Conservation (phyloP, 257 asterid genomes). For the Plectranthus barbatus region DNA sequence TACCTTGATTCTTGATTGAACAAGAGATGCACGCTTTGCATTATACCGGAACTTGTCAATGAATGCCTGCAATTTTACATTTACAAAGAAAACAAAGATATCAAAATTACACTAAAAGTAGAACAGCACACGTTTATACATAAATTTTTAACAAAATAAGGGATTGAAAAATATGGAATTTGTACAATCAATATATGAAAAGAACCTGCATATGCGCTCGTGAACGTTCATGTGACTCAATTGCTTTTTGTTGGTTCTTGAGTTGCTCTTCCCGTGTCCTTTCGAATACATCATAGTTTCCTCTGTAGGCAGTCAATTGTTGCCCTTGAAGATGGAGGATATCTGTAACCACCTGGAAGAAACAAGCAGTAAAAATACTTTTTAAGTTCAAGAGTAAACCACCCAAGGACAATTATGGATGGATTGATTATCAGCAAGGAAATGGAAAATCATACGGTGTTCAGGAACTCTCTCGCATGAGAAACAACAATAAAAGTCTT, state of each 20-base stretch:
- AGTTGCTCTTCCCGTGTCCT: conserved; percentile 88
- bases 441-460: conserved; percentile 47
- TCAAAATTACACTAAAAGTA: conserved; percentile 5
- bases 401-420: background rate
- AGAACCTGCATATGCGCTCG: conserved; percentile 90
- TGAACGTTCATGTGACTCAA: conserved; percentile 85
- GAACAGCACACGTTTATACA: background rate
- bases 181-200: background rate
- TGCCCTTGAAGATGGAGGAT: conserved; percentile 87
- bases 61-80: conserved; percentile 53
- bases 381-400: background rate
- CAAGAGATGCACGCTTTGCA: conserved; percentile 98
- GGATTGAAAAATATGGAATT: background rate
- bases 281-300: conserved; percentile 86
- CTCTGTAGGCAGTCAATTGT: conserved; percentile 60
- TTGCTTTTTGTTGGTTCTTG: conserved; percentile 87
- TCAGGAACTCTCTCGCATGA: conserved; percentile 96
- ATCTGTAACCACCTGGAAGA: conserved; percentile 85
- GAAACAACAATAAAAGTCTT: conserved; percentile 97
- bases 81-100: background rate
- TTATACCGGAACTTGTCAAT: conserved; percentile 95
- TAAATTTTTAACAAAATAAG: background rate
- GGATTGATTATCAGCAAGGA: background rate
- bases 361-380: conserved; percentile 1
- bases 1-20: conserved; percentile 99